A percentile compares a stretch with the other conserved stretches of the same genome.
phyloP scores from a whole-genome alignment of 2,329 filamentous ascomycete genomes.

The Purpureocillium takamizusanense region DNA sequence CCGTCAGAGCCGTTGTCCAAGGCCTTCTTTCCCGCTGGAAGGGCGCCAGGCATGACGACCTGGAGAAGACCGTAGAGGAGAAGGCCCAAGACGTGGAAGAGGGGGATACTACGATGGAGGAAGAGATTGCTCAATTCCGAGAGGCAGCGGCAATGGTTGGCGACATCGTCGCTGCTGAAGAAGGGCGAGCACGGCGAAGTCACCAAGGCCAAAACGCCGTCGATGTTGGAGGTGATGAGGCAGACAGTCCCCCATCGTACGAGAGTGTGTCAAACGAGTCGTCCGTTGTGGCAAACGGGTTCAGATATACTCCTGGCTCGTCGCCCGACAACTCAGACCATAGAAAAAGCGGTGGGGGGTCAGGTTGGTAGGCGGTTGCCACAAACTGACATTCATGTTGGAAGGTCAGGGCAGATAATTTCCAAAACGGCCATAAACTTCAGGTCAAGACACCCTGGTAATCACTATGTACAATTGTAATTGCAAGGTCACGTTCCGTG shows the following conservation, averaged over 20 bases:
- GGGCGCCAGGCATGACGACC: neutral
- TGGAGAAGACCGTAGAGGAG: conserved; percentile 1
- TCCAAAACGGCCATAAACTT: no score
- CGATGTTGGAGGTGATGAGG: conserved; percentile 19
- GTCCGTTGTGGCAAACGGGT: conserved; percentile 33
- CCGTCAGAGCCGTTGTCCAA: conserved; percentile 8
- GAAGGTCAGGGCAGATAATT: no score
- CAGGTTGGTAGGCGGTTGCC: no score
- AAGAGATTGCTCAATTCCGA: conserved; percentile 39
- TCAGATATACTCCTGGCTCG: conserved; percentile 14
- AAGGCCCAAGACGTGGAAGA: neutral
- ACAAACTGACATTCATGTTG: no score
- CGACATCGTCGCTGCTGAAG: conserved; percentile 35
- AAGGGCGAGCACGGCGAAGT: conserved; percentile 14
- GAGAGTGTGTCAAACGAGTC: conserved; percentile 21
- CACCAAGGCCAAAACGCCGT: conserved; percentile 8
- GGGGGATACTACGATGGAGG: conserved; percentile 26
- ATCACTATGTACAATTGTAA: no score
- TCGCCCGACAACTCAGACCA: no score
- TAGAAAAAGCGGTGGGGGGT: no score
- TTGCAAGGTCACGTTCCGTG: no score
- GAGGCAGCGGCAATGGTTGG: conserved; percentile 35
- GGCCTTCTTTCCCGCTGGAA: conserved; percentile 18
- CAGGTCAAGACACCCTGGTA: no score
- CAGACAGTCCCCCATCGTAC: conserved; percentile 34